A percentile compares a stretch with the other conserved stretches of the same genome.
phyloP scores from a whole-genome alignment of 495 filamentous ascomycete species.

The Penicillium lagena region DNA sequence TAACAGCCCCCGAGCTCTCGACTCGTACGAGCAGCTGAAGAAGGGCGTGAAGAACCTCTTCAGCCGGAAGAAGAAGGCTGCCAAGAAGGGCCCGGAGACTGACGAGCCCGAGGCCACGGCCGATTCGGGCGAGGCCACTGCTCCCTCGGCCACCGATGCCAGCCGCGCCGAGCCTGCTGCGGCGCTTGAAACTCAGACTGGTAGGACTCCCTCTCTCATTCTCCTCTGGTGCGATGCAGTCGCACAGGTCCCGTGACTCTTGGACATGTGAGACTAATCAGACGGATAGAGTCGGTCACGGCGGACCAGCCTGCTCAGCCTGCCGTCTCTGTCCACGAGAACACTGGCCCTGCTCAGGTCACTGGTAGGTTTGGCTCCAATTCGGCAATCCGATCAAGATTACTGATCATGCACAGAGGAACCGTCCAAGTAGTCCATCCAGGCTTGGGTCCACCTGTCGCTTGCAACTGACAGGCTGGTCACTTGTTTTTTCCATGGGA shows the following conservation, averaged over 20 bases:
- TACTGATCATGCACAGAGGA: slow-evolving; percentile 4
- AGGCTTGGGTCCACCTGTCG: not conserved
- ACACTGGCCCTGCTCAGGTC: slow-evolving; percentile 4
- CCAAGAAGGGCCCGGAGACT: not conserved
- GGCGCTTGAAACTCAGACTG: not conserved
- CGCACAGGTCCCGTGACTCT: not conserved
- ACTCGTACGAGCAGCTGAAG: slow-evolving; percentile 20
- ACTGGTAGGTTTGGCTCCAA: not conserved
- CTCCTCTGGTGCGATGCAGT: not conserved
- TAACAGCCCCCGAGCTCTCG: slow-evolving; percentile 15
- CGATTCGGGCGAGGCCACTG: not conserved
- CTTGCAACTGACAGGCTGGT: not conserved
- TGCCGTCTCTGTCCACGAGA: not conserved
- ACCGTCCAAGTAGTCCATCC: not conserved
- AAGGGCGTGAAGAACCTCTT: slow-evolving; percentile 22
- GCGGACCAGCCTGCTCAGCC: too few species aligned
- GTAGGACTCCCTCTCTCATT: not conserved
- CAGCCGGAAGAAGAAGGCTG: slow-evolving; percentile 14
- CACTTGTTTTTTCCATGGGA: not conserved
- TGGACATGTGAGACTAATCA: not conserved
- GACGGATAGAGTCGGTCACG: not conserved
- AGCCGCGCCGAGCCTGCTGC: slow-evolving; percentile 3
- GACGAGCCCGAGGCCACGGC: slow-evolving; percentile 6
- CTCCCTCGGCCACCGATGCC: slow-evolving; percentile 1
- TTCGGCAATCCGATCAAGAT: not conserved